Evolutionary conservation across 2,329 filamentous ascomycete genomes (phyloP).

Genomic region (Metarhizium brunneum): DNA sequence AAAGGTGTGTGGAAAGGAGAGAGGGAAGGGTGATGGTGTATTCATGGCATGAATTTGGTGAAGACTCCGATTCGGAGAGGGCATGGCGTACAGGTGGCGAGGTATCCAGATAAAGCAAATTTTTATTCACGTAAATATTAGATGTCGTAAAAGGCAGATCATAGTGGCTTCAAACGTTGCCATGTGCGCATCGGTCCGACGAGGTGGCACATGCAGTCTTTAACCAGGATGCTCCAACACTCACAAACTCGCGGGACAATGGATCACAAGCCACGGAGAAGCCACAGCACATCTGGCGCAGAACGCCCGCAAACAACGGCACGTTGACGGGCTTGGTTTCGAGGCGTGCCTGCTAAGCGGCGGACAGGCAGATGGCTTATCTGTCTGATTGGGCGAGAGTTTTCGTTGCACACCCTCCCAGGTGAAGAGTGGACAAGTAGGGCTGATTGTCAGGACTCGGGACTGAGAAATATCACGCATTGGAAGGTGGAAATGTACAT

Average conservation of each 20-base stretch:
- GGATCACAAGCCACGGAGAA: too few relatives aligned
- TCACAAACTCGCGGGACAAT: too few relatives aligned
- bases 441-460: too few relatives aligned
- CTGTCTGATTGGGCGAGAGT: background rate
- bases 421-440: too few relatives aligned
- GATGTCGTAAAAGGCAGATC: background rate
- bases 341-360: background rate
- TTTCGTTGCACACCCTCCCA: background rate
- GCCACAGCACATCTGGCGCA: background rate
- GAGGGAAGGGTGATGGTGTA: background rate
- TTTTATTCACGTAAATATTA: background rate
- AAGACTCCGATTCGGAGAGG: background rate
- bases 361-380: background rate
- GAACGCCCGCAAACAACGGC: background rate
- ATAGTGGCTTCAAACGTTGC: background rate
- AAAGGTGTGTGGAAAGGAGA: background rate
- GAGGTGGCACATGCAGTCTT: background rate
- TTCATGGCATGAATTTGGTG: background rate
- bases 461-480: background rate
- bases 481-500: background rate
- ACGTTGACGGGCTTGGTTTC: background rate
- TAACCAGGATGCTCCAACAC: background rate
- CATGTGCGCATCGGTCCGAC: background rate
- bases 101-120: background rate
- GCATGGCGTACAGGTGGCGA: background rate